A percentile compares a stretch with the other conserved stretches of the same genome.
phyloP scores from a whole-genome alignment of 78 protist species.

The Cavenderia fasciculata region DNA sequence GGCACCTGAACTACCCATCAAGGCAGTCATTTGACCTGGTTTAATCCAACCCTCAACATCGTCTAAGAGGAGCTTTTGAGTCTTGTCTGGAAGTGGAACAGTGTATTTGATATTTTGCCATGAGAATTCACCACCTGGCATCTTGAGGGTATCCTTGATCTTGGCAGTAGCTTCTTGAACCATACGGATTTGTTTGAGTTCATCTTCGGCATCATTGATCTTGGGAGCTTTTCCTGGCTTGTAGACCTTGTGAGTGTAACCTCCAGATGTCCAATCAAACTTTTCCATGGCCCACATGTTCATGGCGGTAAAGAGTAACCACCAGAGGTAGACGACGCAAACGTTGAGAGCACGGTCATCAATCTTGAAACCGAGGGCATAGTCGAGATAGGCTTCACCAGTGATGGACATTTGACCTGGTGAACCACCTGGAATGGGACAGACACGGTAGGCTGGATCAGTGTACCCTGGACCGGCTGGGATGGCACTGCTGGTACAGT shows the following conservation, averaged over 20 bases:
- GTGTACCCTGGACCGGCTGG: background rate
- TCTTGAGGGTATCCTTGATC: slow-evolving; percentile 44
- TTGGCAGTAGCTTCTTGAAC: slow-evolving; percentile 68
- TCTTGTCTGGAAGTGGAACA: slow-evolving; percentile 44
- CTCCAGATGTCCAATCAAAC: slow-evolving; percentile 66
- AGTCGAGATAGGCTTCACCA: slow-evolving; percentile 20
- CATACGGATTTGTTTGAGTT: slow-evolving; percentile 9
- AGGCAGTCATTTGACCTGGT: slow-evolving; percentile 86
- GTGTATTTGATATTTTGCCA: slow-evolving; percentile 68
- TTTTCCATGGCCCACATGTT: slow-evolving; percentile 39
- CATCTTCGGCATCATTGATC: slow-evolving; percentile 61
- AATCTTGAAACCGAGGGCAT: slow-evolving; percentile 1
- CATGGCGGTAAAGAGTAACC: slow-evolving; percentile 39
- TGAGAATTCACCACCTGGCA: slow-evolving; percentile 59
- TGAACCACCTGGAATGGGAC: slow-evolving; percentile 20
- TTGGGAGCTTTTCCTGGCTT: slow-evolving; percentile 76
- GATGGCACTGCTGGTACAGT: background rate
- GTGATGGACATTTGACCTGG: background rate
- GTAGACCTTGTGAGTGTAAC: slow-evolving; percentile 57
- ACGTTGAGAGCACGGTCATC: slow-evolving; percentile 16
- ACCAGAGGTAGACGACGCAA: slow-evolving; percentile 13
- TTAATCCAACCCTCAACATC: slow-evolving; percentile 78
- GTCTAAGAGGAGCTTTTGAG: slow-evolving; percentile 8
- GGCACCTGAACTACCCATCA: slow-evolving; percentile 85
- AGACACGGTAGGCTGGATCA: background rate